A percentile compares a stretch with the other conserved stretches of the same genome.
Conservation (phyloP, 805 yeast genomes). For the Spathaspora arborariae region DNA sequence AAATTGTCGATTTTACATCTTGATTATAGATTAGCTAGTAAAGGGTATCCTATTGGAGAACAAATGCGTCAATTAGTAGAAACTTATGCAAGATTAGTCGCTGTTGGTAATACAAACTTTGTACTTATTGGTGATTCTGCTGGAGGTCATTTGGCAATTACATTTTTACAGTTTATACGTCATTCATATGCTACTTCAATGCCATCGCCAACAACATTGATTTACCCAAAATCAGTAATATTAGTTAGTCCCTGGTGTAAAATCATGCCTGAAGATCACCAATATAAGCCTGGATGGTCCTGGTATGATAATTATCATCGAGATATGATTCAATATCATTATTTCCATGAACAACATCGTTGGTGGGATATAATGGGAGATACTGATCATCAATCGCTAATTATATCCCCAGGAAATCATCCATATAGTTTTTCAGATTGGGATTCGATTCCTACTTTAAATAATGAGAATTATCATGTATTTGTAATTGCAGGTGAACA, state of each 20-base stretch:
- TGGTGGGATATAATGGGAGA: slow-evolving; percentile 17
- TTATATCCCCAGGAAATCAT: slow-evolving; percentile 21
- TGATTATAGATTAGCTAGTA: slow-evolving; percentile 29
- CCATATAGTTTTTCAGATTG: slow-evolving; percentile 27
- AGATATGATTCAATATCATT: slow-evolving; percentile 18
- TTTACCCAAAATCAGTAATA: slow-evolving; percentile 28
- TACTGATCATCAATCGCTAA: slow-evolving; percentile 9
- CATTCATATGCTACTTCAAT: slow-evolving; percentile 8
- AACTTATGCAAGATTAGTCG: slow-evolving; percentile 20
- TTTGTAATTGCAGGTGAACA: slow-evolving; percentile 38
- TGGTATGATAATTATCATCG: slow-evolving; percentile 23
- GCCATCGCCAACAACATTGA: slow-evolving; percentile 20
- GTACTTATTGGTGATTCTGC: slow-evolving; percentile 41
- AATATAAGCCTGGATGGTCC: slow-evolving; percentile 28
- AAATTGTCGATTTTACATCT: slow-evolving; percentile 23
- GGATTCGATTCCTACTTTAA: slow-evolving; percentile 28
- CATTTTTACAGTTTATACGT: slow-evolving; percentile 26
- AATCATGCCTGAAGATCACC: slow-evolving; percentile 18
- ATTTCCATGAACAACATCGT: slow-evolving; percentile 5
- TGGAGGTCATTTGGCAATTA: slow-evolving; percentile 36
- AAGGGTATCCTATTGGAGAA: slow-evolving; percentile 28
- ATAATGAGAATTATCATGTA: slow-evolving; percentile 21
- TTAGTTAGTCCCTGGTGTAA: slow-evolving; percentile 40
- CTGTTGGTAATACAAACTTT: slow-evolving; percentile 23
- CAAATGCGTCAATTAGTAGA: slow-evolving; percentile 29